Base-by-base conservation (phyloP, 768 basidiomycete species). In the Pulveroboletus sp. region DNA sequence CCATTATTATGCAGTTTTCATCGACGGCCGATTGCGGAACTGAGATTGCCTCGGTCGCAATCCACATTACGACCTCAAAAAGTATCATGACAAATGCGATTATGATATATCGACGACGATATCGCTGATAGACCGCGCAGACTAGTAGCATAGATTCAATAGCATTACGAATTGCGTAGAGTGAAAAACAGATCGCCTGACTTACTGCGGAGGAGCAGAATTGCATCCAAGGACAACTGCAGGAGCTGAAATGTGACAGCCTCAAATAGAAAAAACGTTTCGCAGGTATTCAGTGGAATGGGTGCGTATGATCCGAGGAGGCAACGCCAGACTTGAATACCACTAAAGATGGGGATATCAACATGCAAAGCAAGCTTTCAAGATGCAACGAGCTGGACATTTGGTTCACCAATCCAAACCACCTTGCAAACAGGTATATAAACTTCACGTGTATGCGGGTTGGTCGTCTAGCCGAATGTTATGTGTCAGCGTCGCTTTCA, bases 181-280 rank as follows among this genome's bases (percentile, higher is more conserved):
- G 16, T 3, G 17, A 13, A 36, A 1, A 20, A n/a, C 23, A 16
- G 14, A 34, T 44, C 14, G 29, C 23, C 29, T 6, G 6, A 53
- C 61, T 47, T 39, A 61, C 60, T 57, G 40, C 48, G 55, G 48
- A 61, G 51, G 19, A 61, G 17, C 6, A 61, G 29, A 12, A 63
- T 33, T 6, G 29, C 23, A 27, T 63, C 43, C 2, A 61, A 34
- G 21, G 40, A 48, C n/a, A 63, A 2, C 17, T 57, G 43, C 39
- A 61, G 32, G 20, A 49, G n/a, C 20, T 49, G 54, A 25, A 45
- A 63, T 2, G 43, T 19, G 14, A 34, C 6, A 6, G 21, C 36
- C 47, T 41, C 47, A 20, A 41, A 34, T 29, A 21, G 4, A 16
- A 39, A 45, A 14, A 24, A 52, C 24, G 9, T 1, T 17, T 24